Percentiles rank a stretch among this genome's conserved stretches.
Conservation (phyloP, 345 rosid genomes). For the Heritiera littoralis region DNA sequence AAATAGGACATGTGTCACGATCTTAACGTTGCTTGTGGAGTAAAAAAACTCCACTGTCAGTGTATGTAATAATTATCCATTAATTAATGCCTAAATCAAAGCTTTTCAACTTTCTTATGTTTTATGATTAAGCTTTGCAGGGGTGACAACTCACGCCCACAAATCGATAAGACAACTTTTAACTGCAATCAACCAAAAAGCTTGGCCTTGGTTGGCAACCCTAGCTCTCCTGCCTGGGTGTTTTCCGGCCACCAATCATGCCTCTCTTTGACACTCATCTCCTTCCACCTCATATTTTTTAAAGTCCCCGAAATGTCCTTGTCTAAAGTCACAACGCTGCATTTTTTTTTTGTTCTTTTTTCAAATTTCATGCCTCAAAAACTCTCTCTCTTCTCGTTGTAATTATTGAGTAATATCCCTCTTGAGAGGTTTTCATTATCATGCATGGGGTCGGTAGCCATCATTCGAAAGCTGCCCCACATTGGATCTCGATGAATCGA, state of each 20-base stretch:
- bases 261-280: constrained; percentile 25
- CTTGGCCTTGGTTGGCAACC: constrained; percentile 27
- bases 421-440: constrained; percentile 19
- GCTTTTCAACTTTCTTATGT: constrained; percentile 29
- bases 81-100: constrained; percentile 31
- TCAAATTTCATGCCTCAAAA: neutral
- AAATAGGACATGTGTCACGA: no score
- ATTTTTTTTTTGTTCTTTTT: neutral
- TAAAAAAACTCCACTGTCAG: no score
- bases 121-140: constrained; percentile 40
- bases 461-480: constrained; percentile 38
- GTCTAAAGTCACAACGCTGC: neutral
- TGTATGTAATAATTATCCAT: no score
- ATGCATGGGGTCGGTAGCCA: constrained; percentile 31
- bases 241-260: constrained; percentile 29
- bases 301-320: neutral
- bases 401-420: constrained; percentile 20
- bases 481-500: constrained; percentile 30
- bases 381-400: neutral
- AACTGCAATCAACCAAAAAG: constrained; percentile 28
- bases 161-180: constrained; percentile 38
- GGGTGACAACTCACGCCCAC: constrained; percentile 46
- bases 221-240: constrained; percentile 2
- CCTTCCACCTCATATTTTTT: neutral
- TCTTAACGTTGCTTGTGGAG: no score